Evolutionary conservation across 1,284 basidiomycete genomes (phyloP).

Genomic region (Papiliotrema nemorosa): DNA sequence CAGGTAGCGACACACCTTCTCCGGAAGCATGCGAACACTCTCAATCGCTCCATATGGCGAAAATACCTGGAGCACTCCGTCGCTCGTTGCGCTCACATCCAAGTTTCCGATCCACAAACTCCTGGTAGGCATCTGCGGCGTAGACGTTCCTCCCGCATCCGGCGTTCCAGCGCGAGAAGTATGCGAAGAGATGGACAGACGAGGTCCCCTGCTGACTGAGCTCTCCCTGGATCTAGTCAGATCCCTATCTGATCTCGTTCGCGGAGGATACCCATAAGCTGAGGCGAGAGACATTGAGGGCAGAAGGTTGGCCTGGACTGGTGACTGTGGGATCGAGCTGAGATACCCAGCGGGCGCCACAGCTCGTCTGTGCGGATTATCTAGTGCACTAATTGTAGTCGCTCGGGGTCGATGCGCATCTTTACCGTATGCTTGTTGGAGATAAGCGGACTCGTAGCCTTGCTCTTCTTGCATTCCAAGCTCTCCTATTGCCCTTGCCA

Average conservation of each 20-base stretch:
- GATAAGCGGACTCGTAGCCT: constrained; percentile 6
- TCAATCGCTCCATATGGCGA: constrained; percentile 95
- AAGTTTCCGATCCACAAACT: constrained; percentile 98
- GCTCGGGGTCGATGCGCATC: constrained; percentile 68
- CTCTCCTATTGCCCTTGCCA: constrained; percentile 35
- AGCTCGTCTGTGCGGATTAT: constrained; percentile 54
- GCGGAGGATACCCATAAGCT: constrained; percentile 30
- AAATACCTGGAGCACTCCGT: constrained; percentile 91
- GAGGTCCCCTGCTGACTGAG: constrained; percentile 25
- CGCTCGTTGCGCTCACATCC: constrained; percentile 85
- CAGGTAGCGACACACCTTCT: constrained; percentile 66
- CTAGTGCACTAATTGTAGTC: constrained; percentile 86
- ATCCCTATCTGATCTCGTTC: constrained; percentile 32
- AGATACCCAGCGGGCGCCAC: constrained; percentile 56
- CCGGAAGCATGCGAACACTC: constrained; percentile 85
- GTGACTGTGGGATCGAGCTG: constrained; percentile 43
- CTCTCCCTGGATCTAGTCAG: constrained; percentile 31
- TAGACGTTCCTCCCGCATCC: constrained; percentile 38
- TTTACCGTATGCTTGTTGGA: constrained; percentile 6
- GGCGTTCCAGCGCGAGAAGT: constrained; percentile 43
- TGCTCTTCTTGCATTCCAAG: constrained; percentile 39
- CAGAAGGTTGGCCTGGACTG: constrained; percentile 23
- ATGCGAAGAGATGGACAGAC: constrained; percentile 39
- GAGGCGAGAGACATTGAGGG: constrained; percentile 5
- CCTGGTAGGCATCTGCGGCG: constrained; percentile 78